Evolutionary conservation across 805 yeast species (phyloP).

Genomic region (Candida taoyuanica): DNA sequence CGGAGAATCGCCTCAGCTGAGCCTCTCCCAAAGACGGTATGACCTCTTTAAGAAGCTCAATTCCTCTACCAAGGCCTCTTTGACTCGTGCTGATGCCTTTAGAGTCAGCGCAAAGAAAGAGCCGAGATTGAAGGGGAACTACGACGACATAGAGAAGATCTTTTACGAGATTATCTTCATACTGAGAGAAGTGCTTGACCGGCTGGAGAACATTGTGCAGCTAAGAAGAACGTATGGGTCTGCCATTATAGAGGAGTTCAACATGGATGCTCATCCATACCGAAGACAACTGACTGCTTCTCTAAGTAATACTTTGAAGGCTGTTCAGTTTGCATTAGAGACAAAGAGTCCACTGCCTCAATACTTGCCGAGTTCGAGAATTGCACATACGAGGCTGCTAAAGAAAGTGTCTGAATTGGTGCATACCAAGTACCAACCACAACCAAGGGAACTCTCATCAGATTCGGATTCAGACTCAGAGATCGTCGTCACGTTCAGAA

Average conservation of each 20-base stretch:
- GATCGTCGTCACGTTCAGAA: constrained; percentile 14
- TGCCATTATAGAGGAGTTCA: constrained; percentile 41
- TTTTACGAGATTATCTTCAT: constrained; percentile 42
- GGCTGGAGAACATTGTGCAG: constrained; percentile 42
- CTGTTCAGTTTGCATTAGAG: constrained; percentile 39
- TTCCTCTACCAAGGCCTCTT: constrained; percentile 34
- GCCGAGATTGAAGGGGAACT: constrained; percentile 45
- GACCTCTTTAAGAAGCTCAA: constrained; percentile 31
- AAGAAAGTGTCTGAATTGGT: constrained; percentile 38
- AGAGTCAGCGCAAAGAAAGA: constrained; percentile 40
- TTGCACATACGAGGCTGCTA: constrained; percentile 43
- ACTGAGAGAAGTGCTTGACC: constrained; percentile 41
- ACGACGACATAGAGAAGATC: constrained; percentile 34
- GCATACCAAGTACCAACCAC: constrained; percentile 21
- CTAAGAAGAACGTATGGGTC: constrained; percentile 41
- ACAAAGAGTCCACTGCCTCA: constrained; percentile 47
- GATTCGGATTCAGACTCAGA: constrained; percentile 26
- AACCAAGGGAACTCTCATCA: not conserved
- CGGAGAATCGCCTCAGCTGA: constrained; percentile 28
- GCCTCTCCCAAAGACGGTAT: constrained; percentile 29
- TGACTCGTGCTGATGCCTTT: constrained; percentile 37
- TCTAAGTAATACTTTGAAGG: constrained; percentile 34
- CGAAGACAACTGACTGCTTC: constrained; percentile 42
- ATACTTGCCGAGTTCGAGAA: constrained; percentile 43
- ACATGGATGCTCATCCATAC: constrained; percentile 35